phyloP scores from a whole-genome alignment of 2,329 filamentous ascomycete species.

The Cytospora chrysosperma region DNA sequence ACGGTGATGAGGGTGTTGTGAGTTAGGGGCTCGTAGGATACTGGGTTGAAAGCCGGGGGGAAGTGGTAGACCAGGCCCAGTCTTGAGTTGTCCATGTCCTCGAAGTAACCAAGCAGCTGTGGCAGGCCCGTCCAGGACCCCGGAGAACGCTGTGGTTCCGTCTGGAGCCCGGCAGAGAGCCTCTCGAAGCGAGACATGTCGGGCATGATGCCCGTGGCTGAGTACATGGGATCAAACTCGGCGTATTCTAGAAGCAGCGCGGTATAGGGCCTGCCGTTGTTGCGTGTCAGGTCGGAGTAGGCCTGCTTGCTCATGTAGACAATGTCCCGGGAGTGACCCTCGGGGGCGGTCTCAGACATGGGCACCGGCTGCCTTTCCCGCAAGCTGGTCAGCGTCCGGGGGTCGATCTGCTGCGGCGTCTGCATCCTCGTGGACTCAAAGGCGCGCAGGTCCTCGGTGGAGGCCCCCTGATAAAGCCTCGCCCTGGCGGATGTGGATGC shows the following conservation, averaged over 20 bases:
- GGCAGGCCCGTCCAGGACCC: slow-evolving; percentile 62
- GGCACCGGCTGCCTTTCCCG: slow-evolving; percentile 41
- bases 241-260: slow-evolving; percentile 72
- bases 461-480: slow-evolving; percentile 38
- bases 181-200: slow-evolving; percentile 65
- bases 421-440: slow-evolving; percentile 62
- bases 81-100: slow-evolving; percentile 67
- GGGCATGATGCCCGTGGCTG: slow-evolving; percentile 61
- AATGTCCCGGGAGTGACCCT: slow-evolving; percentile 44
- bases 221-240: slow-evolving; percentile 60
- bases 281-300: slow-evolving; percentile 48
- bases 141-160: slow-evolving; percentile 50
- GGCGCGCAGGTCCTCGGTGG: slow-evolving; percentile 46
- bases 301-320: slow-evolving; percentile 52
- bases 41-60: slow-evolving; percentile 61
- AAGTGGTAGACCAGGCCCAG: slow-evolving; percentile 76
- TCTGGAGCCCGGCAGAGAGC: slow-evolving; percentile 57
- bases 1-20: slow-evolving; percentile 51
- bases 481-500: slow-evolving; percentile 35
- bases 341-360: slow-evolving; percentile 36
- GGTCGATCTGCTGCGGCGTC: slow-evolving; percentile 60
- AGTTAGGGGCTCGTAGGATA: slow-evolving; percentile 52
- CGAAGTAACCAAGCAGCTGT: slow-evolving; percentile 67
- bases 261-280: slow-evolving; percentile 44
- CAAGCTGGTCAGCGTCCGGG: slow-evolving; percentile 50